phyloP scores from a whole-genome alignment of 2,329 filamentous ascomycete genomes.

The Aureobasidium leucospermi region DNA sequence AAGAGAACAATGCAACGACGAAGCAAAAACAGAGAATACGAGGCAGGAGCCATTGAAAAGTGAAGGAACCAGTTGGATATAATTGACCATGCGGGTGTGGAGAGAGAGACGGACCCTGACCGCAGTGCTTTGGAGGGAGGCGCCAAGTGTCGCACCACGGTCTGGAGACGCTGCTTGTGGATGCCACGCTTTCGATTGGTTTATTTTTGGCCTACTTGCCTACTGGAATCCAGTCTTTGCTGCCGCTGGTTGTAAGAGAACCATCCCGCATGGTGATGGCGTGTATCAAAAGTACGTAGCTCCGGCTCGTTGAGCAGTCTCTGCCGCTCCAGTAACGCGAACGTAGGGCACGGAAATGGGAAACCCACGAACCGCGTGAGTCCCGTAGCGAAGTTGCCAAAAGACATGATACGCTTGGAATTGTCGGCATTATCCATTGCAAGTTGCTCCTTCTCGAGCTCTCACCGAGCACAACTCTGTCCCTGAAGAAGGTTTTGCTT shows the following conservation, averaged over 20 bases:
- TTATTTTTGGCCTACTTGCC: constrained; percentile 2
- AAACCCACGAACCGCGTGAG: too few relatives aligned
- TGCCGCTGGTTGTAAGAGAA: background rate
- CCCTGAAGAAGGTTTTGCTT: too few relatives aligned
- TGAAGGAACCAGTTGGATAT: background rate
- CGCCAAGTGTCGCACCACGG: constrained; percentile 2
- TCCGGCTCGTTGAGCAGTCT: background rate
- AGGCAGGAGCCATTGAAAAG: background rate
- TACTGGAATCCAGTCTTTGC: background rate
- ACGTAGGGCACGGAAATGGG: too few relatives aligned
- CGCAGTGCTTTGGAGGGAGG: background rate
- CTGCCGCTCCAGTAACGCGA: background rate
- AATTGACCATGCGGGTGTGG: background rate
- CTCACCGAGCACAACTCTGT: too few relatives aligned
- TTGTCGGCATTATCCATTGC: too few relatives aligned
- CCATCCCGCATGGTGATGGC: background rate
- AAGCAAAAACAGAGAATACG: background rate
- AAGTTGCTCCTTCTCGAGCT: too few relatives aligned
- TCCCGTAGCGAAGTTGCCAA: too few relatives aligned
- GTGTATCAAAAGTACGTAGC: background rate
- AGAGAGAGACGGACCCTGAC: background rate
- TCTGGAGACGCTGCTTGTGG: background rate
- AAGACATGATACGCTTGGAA: too few relatives aligned
- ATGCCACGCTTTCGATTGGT: background rate
- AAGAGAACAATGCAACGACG: background rate